Evolutionary conservation across 2,329 filamentous ascomycete genomes (phyloP).

Genomic region (Nectriaceae sp.): DNA sequence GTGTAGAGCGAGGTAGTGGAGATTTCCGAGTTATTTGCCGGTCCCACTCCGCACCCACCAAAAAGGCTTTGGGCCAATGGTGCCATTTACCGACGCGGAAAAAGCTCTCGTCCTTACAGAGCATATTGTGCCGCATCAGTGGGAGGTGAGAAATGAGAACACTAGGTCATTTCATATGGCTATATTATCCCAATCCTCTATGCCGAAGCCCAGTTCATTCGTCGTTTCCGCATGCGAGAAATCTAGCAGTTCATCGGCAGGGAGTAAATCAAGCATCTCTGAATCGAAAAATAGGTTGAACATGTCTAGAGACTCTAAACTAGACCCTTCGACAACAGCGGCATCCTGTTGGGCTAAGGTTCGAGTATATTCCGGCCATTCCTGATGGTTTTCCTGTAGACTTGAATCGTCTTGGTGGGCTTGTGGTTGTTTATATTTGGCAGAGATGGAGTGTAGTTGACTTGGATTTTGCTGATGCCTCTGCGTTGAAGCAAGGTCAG

Average conservation of each 20-base stretch:
- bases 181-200: too few relatives aligned
- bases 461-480: background rate
- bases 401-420: too few relatives aligned
- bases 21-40: too few relatives aligned
- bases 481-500: background rate
- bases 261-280: slow-evolving; percentile 9
- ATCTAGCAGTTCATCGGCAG: background rate
- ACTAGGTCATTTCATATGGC: too few relatives aligned
- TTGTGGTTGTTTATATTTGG: background rate
- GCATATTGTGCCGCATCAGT: too few relatives aligned
- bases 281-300: slow-evolving; percentile 10
- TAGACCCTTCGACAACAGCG: background rate
- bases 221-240: slow-evolving; percentile 1
- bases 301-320: slow-evolving; percentile 3
- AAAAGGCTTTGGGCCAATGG: too few relatives aligned
- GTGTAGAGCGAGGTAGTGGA: too few relatives aligned
- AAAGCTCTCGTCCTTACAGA: too few relatives aligned
- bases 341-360: background rate
- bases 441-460: background rate
- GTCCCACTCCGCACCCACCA: too few relatives aligned
- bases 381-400: background rate
- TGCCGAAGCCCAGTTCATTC: too few relatives aligned
- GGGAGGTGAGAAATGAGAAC: too few relatives aligned
- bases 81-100: too few relatives aligned
- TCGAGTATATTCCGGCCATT: background rate